Evolutionary conservation across 1,139 yeast genomes (phyloP), one percentile per base, ranked within the genome.

Genomic region (Kodamaea derodonti): DNA sequence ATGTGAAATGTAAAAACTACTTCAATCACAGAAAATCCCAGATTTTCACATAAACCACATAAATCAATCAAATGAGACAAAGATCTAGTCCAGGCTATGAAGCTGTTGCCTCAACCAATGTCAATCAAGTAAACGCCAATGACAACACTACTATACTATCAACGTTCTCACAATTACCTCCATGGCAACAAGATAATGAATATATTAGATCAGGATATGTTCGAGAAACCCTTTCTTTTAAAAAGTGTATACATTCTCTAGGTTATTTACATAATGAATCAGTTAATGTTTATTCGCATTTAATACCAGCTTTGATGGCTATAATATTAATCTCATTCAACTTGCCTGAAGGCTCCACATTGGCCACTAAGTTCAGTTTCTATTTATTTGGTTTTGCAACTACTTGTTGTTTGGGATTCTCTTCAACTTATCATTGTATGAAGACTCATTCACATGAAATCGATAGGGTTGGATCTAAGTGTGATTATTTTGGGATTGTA

Each of bases 121-220:
- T n/a, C n/a, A n/a, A n/a, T n/a, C n/a, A n/a, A n/a, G n/a, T n/a
- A n/a, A n/a, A n/a, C n/a, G n/a, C n/a, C n/a, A n/a, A n/a, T n/a
- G n/a, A n/a, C n/a, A n/a, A n/a, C n/a, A n/a, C n/a, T n/a, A n/a
- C n/a, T n/a, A n/a, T n/a, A n/a, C n/a, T n/a, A n/a, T 24, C 32
- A 9, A 26, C 25, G 38, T 69, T 51, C 45, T 68, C 66, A 39
- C 69, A 69, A 45, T 45, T 88, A 5, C 90, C 87, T 7, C 76
- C 69, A 6, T 88, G 97, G 97, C 95, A 85, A 52, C 71, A 75
- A 47, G 97, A 90, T 52, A 90, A 90, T 52, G 88, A 84, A 47
- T 85, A 59, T 54, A 87, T 88, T 29, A 57, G 67, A 20, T 61
- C 78, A 0, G 95, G 95, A 2, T 88, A 88, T 51, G 86, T 88